Base-by-base conservation (phyloP, 495 filamentous ascomycete species). In the Trichoderma gamsii region DNA sequence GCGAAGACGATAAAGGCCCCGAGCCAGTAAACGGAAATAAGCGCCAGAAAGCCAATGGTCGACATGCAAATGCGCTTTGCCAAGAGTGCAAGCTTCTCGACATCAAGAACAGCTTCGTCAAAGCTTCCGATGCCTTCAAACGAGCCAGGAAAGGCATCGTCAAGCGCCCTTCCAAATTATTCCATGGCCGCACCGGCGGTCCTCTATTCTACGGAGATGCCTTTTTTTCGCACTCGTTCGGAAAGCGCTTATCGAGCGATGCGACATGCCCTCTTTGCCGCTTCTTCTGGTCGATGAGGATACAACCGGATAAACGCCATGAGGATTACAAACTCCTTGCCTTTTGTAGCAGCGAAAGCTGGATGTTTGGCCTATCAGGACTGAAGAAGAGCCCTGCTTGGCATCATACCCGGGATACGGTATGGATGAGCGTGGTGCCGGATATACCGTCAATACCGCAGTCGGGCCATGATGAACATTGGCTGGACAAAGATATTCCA, bases 281-380 rank as follows among this genome's bases (percentile, higher is more conserved):
- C 7, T 67, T 67, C 44, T 67, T 67, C 49, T 52, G 51, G 32
- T 69, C 64, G 6, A 18, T 69, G 46, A 69, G 71, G 63, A 63
- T 73, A 4, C 65, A 69, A 35, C 64, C 67, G 29, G 68, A 66
- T 15, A 56, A 4, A 16, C 59, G 3, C 15, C 67, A 71, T 49
- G 32, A 38, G 59, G 41, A 41, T 8, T 71, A 69, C 61, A 73
- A 73, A 66, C 71, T 73, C 56, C 71, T 73, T 63, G 71, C 70
- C 23, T 73, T 73, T 63, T 46, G 67, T 32, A 71, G 69, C 56
- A 73, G 71, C 61, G 71, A 73, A 15, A 73, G 71, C 67, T 69
- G 67, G 67, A 27, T 69, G 38, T 71, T 71, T 51, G 13, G 66
- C 32, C 69, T 70, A 6, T 23, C 41, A 11, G 21, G 7, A 15